These are phyloP conservation scores for Coffea canephora DNA, from an alignment of 257 asterid genomes.

Conservation along the genomic window DNA sequence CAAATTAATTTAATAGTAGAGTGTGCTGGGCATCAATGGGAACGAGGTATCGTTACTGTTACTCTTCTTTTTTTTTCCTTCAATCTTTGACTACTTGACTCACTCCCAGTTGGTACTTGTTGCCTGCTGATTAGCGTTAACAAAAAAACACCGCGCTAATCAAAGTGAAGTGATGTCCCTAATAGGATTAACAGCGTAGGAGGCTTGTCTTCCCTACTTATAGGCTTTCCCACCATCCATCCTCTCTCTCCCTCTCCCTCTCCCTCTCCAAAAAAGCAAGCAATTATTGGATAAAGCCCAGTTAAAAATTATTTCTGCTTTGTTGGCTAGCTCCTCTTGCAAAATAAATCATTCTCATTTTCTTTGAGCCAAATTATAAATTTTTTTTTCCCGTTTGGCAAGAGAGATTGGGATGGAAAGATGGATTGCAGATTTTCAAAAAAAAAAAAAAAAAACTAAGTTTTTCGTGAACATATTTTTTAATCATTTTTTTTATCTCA, in stretches of 20 bases:
- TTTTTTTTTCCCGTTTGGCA: too few species aligned
- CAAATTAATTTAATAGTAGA: neutral
- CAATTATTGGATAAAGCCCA: neutral
- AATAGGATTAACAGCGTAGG: neutral
- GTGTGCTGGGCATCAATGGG: conserved; percentile 4
- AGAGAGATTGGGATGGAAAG: neutral
- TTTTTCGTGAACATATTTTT: too few species aligned
- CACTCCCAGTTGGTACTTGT: neutral
- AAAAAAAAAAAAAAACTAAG: too few species aligned
- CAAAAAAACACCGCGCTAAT: neutral
- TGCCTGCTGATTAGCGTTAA: neutral
- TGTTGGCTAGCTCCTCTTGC: neutral
- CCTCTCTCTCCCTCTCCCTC: too few species aligned
- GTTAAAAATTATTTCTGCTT: neutral
- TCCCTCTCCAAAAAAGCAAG: neutral
- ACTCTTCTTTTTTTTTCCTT: neutral
- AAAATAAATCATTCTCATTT: too few species aligned
- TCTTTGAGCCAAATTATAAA: too few species aligned
- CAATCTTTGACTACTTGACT: neutral
- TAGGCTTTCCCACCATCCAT: neutral
- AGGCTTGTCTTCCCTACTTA: neutral
- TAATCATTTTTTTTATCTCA: too few species aligned
- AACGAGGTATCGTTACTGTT: neutral
- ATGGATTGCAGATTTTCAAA: too few species aligned
- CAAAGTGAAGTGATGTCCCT: neutral